Evolutionary conservation across 2,329 filamentous ascomycete genomes (phyloP), one percentile per base, ranked within the genome.

Genomic region (Trichoderma cornu-damae): DNA sequence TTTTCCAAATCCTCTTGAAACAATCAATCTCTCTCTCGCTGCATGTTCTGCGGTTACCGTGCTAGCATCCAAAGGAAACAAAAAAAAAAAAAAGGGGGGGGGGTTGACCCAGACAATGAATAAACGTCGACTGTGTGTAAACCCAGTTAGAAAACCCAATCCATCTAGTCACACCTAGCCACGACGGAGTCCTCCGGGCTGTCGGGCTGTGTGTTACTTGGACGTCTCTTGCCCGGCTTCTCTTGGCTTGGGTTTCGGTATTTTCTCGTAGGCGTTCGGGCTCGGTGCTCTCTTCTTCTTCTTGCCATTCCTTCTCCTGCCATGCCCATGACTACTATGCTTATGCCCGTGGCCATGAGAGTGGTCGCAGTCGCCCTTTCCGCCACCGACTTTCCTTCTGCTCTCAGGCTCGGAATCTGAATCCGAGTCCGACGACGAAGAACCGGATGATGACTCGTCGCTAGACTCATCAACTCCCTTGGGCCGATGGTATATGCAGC

Each of bases 401-500:
- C 66, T 68, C 56, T 63, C 59, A 22, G 65, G 63, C 56, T 69
- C 68, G 6, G 70, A 69, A 58, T 71, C 69, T n/a, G 79, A 81
- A 60, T 85, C 82, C 1, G 79, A 81, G 30, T 79, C 77, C 6
- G 76, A 77, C 44, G 78, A 79, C 12, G 84, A 85, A 20, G 78
- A 59, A 28, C 51, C 57, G 1, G 63, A 81, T 0, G 78, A 83
- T 3, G 81, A 55, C 50, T 87, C 84, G 63, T 85, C 83, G 63
- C 87, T 91, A 30, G 89, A 94, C 71, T 97, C 93, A 69, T 88
- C 90, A 3, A 90, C 85, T 9, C 80, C 83, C 64, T 87, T 88
- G 6, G 90, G 86, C 60, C 88, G 88, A 75, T 96, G 93, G 75
- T 96, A 99, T 72, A 99, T 99, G 72, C 94, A 99, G 80, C 94